Base-by-base conservation (phyloP, 371 early-diverging fungal genomes). In the Nosema muscidifuracis region DNA sequence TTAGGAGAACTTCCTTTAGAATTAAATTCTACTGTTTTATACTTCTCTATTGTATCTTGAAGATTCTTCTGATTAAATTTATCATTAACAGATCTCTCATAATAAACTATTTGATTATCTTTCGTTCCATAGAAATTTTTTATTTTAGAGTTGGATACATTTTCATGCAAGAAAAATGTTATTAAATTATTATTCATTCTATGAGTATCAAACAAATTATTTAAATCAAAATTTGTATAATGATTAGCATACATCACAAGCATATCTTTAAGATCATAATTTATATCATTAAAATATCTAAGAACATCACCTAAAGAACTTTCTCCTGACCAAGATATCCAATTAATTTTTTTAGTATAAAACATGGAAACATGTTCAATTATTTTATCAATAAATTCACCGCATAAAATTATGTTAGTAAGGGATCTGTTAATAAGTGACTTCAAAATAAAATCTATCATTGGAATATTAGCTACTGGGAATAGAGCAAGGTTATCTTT, bases 381-480 rank as follows among this genome's bases (percentile, higher is more conserved):
- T 13, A 79, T 43, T 13, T 26, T 34, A 16, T 56, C 33, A 13
- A 75, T 40, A 16, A 26, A 13, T 6, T 51, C 43, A n/a, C 76
- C 79, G 3, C 62, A 68, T 18, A 79, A 15, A 43, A 73, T 36
- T 12, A 79, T 55, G 47, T 75, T 70, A 15, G 18, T 55, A 26
- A 76, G 73, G 24, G 65, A 44, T 31, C 67, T 55, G 10, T 65
- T 51, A 47, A 36, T 26, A n/a, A 79, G 53, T 53, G 51, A 67
- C 33, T 65, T 38, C 28, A 79, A 26, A 30, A 79, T 70, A 64
- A 65, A 73, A 26, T 79, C 76, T 15, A 79, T 76, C 24, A 79
- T 15, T 24, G 74, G 76, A 42, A 67, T 40, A 55, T 76, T 73
- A n/a, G 63, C 63, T n/a, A 79, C 67, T 24, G 79, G 75, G 65